A percentile compares a stretch with the other conserved stretches of the same genome.
phyloP scores from a whole-genome alignment of 2,329 filamentous ascomycete genomes.

The Verticillium tricorpus region DNA sequence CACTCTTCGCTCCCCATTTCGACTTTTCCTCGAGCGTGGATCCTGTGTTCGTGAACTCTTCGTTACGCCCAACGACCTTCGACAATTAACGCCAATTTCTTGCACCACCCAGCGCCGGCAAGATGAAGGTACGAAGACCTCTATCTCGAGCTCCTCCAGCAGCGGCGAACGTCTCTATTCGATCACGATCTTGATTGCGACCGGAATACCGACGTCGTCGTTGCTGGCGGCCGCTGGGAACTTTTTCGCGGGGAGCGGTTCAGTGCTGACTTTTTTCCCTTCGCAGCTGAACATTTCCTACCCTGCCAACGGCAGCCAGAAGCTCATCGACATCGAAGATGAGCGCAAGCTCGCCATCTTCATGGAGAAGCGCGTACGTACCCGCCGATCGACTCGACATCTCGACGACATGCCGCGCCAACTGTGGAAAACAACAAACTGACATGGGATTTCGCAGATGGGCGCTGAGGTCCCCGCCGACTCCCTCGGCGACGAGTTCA shows the following conservation, averaged over 20 bases:
- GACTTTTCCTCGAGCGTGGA: slow-evolving; percentile 1
- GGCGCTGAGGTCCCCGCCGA: slow-evolving; percentile 89
- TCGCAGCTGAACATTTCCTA: slow-evolving; percentile 65
- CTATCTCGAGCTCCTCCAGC: background rate
- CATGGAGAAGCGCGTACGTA: slow-evolving; percentile 91
- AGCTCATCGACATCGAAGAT: slow-evolving; percentile 98
- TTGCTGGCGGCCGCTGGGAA: background rate
- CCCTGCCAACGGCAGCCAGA: slow-evolving; percentile 99
- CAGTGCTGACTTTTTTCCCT: slow-evolving; percentile 26
- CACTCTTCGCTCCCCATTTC: slow-evolving; percentile 34
- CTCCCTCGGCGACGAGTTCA: slow-evolving; percentile 97
- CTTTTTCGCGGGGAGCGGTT: background rate
- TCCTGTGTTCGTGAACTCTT: background rate
- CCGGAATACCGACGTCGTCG: background rate
- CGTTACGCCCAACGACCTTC: background rate
- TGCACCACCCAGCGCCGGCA: slow-evolving; percentile 41
- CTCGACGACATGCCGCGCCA: slow-evolving; percentile 17
- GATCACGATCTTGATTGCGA: background rate
- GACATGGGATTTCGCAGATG: slow-evolving; percentile 53
- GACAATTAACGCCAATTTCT: slow-evolving; percentile 34
- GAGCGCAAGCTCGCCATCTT: slow-evolving; percentile 98
- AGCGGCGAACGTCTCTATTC: background rate
- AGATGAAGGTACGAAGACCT: slow-evolving; percentile 38
- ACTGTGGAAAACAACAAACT: slow-evolving; percentile 19
- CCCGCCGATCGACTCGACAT: background rate